Evolutionary conservation across 768 basidiomycete genomes (phyloP).

Genomic region (Infundibulicybe gibba): DNA sequence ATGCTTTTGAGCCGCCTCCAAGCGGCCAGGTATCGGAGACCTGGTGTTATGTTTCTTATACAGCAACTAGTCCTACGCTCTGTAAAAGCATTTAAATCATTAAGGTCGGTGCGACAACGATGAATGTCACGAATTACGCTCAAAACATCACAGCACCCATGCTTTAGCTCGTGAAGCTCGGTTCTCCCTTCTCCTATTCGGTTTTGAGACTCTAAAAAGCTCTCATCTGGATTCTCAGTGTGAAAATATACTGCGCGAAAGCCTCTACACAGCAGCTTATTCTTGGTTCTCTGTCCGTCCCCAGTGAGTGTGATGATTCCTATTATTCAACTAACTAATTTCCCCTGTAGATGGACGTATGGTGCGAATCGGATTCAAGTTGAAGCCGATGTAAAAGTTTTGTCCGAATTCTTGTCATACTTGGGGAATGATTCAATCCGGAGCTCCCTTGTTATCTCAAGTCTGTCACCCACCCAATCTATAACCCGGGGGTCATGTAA

Average conservation of each 20-base stretch:
- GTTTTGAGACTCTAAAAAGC: slow-evolving; percentile 87
- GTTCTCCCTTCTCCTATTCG: slow-evolving; percentile 89
- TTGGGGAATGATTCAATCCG: slow-evolving; percentile 72
- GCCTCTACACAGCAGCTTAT: slow-evolving; percentile 76
- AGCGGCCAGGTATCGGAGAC: slow-evolving; percentile 85
- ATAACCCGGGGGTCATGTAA: slow-evolving; percentile 37
- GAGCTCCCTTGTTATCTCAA: slow-evolving; percentile 54
- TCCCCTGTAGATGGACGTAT: slow-evolving; percentile 77
- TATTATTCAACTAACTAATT: not conserved
- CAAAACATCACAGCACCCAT: slow-evolving; percentile 63
- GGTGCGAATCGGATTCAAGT: slow-evolving; percentile 93
- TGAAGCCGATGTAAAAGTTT: slow-evolving; percentile 81
- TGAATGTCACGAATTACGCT: not conserved
- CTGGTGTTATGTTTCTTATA: slow-evolving; percentile 81
- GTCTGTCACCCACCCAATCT: slow-evolving; percentile 51
- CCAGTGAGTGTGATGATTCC: slow-evolving; percentile 54
- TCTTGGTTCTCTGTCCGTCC: slow-evolving; percentile 94
- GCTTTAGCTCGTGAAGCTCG: slow-evolving; percentile 86
- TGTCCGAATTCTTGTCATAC: slow-evolving; percentile 80
- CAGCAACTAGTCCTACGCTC: slow-evolving; percentile 85
- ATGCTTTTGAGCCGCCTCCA: slow-evolving; percentile 91
- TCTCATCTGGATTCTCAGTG: slow-evolving; percentile 81
- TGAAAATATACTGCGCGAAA: slow-evolving; percentile 71
- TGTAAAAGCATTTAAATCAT: slow-evolving; percentile 55
- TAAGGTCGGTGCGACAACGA: slow-evolving; percentile 59